Percentiles rank a stretch among this genome's conserved stretches.
Conservation (phyloP, 2,329 filamentous ascomycete species). For the Cladophialophora exuberans region DNA sequence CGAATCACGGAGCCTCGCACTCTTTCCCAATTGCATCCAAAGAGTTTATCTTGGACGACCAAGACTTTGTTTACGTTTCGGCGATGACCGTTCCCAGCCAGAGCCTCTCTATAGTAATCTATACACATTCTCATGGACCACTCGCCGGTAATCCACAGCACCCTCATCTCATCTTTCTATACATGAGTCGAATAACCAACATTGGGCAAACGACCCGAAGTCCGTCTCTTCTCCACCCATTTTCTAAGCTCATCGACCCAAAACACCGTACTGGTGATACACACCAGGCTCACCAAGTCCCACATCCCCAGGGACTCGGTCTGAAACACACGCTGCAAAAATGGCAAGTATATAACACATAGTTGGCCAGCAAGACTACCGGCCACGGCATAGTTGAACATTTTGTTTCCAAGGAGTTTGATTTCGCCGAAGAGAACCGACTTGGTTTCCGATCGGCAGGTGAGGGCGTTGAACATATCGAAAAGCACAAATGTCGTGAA, state of each 20-base stretch:
- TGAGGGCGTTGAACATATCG: constrained; percentile 98
- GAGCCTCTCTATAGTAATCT: constrained; percentile 11
- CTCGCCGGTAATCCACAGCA: background rate
- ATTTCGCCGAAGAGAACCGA: constrained; percentile 86
- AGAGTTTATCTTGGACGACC: no score
- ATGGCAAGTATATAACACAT: constrained; percentile 91
- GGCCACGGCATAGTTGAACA: constrained; percentile 95
- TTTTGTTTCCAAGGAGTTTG: constrained; percentile 78
- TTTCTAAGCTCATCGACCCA: constrained; percentile 94
- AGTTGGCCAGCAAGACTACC: constrained; percentile 83
- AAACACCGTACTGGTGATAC: constrained; percentile 86
- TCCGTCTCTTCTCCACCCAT: constrained; percentile 62
- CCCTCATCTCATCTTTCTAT: constrained; percentile 12
- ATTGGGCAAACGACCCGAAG: constrained; percentile 25
- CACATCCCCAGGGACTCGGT: constrained; percentile 78
- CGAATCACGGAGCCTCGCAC: no score
- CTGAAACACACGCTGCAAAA: constrained; percentile 92
- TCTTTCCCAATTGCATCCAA: no score
- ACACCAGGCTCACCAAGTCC: constrained; percentile 73
- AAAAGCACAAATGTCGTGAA: constrained; percentile 99
- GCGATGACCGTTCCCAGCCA: background rate
- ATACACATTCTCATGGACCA: constrained; percentile 8
- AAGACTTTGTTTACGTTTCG: no score
- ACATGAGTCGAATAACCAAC: constrained; percentile 34
- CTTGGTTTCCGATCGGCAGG: constrained; percentile 89